Percentiles rank a stretch among this genome's conserved stretches.
phyloP scores from a whole-genome alignment of 2,329 filamentous ascomycete genomes.

The Phyllosticta ampelicida region DNA sequence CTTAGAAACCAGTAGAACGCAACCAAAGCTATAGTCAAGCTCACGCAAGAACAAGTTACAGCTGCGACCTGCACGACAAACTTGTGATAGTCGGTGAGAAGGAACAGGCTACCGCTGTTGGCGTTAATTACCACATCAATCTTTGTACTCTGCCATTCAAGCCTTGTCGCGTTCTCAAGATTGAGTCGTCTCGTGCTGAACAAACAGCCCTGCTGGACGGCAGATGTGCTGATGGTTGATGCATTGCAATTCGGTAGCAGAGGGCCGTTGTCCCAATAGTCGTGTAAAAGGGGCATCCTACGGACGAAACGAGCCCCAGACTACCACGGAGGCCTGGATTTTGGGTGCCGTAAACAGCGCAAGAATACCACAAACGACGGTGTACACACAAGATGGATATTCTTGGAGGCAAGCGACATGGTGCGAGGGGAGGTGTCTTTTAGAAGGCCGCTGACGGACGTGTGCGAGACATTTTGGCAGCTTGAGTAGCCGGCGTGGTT shows the following conservation, averaged over 20 bases:
- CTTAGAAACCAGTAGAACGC: conserved; percentile 55
- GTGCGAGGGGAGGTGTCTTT: not conserved
- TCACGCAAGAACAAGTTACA: conserved; percentile 20
- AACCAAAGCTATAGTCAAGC: conserved; percentile 12
- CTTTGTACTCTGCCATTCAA: not conserved
- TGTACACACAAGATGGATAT: not conserved
- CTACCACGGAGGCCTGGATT: not conserved
- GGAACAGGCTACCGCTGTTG: conserved; percentile 11
- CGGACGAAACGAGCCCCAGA: not conserved
- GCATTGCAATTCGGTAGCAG: not conserved
- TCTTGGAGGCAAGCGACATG: not conserved
- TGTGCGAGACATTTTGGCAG: not conserved
- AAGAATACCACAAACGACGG: not conserved
- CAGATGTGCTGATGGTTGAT: not conserved
- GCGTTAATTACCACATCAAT: not conserved
- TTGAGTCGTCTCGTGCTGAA: not conserved
- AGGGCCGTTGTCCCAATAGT: not conserved
- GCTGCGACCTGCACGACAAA: conserved; percentile 25
- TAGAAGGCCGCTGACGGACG: not conserved
- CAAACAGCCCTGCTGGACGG: not conserved
- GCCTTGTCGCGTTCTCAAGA: not conserved
- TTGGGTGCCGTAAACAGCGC: not conserved
- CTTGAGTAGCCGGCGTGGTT: not conserved
- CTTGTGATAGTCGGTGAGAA: conserved; percentile 13
- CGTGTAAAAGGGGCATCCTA: not conserved